Percentiles rank a stretch among this genome's conserved stretches.
Evolutionary conservation across 1,284 basidiomycete genomes (phyloP).

Genomic region (Earliella scabrosa): DNA sequence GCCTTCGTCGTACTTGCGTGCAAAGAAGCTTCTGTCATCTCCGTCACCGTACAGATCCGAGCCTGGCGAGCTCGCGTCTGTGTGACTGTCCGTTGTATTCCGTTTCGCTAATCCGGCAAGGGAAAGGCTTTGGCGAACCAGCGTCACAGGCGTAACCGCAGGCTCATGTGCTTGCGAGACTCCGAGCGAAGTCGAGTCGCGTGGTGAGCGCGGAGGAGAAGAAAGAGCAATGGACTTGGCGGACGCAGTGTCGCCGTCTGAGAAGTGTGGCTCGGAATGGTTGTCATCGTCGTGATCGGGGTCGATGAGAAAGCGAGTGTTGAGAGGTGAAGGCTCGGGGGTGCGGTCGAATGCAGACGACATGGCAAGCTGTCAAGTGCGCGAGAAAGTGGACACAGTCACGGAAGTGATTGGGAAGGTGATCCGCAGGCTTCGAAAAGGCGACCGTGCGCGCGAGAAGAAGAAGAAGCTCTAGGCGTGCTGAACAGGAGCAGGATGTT

Average conservation of each 20-base stretch:
- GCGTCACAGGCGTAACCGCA: conserved; percentile 27
- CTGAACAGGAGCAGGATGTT: too few relatives aligned
- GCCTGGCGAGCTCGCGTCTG: conserved; percentile 54
- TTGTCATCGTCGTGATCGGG: conserved; percentile 25
- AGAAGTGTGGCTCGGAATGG: conserved; percentile 35
- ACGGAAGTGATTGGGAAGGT: not conserved
- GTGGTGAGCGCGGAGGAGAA: conserved; percentile 47
- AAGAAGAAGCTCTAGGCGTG: not conserved
- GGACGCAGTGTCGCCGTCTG: conserved; percentile 77
- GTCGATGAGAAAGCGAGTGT: conserved; percentile 33
- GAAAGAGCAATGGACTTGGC: conserved; percentile 77
- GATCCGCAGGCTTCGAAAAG: not conserved
- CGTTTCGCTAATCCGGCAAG: conserved; percentile 24
- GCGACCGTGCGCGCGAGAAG: not conserved
- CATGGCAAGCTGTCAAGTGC: conserved; percentile 13
- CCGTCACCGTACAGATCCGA: conserved; percentile 39
- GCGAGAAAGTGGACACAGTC: not conserved
- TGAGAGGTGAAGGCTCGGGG: conserved; percentile 25
- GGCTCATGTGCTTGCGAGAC: conserved; percentile 29
- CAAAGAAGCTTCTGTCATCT: conserved; percentile 48
- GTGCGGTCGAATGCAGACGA: conserved; percentile 17
- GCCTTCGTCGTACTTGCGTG: conserved; percentile 42
- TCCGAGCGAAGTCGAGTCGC: conserved; percentile 42
- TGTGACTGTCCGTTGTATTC: conserved; percentile 48
- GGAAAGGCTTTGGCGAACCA: conserved; percentile 33